Percentiles rank a stretch among this genome's conserved stretches.
phyloP scores from a whole-genome alignment of 2,329 filamentous ascomycete genomes.

The Aspergillus sergii region DNA sequence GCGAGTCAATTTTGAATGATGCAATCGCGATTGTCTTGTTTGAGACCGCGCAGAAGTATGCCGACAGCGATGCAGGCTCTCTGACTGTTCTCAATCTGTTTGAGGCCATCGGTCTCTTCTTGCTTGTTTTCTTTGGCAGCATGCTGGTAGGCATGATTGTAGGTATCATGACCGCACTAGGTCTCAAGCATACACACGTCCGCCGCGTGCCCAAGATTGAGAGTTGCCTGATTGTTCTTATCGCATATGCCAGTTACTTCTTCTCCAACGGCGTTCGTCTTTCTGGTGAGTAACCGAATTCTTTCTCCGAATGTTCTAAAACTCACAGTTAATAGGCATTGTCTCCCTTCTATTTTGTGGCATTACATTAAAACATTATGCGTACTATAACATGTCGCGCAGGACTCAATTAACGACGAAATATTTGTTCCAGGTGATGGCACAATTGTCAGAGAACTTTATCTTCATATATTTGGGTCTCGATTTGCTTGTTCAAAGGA shows the following conservation, averaged over 20 bases:
- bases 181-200: slow-evolving; percentile 93
- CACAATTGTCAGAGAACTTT: slow-evolving; percentile 96
- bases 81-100: slow-evolving; percentile 81
- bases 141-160: slow-evolving; percentile 85
- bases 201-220: slow-evolving; percentile 93
- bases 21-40: slow-evolving; percentile 98
- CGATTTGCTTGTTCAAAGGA: slow-evolving; percentile 88
- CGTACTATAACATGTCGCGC: slow-evolving; percentile 99
- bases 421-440: slow-evolving; percentile 92
- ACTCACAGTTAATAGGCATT: slow-evolving; percentile 66
- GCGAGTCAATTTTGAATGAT: slow-evolving; percentile 97
- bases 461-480: slow-evolving; percentile 99
- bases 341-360: slow-evolving; percentile 96
- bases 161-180: slow-evolving; percentile 81
- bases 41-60: slow-evolving; percentile 94
- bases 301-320: not conserved
- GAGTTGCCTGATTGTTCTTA: slow-evolving; percentile 89
- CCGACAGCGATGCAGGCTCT: slow-evolving; percentile 67
- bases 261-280: slow-evolving; percentile 95
- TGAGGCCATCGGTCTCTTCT: slow-evolving; percentile 90
- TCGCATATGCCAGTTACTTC: slow-evolving; percentile 96
- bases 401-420: slow-evolving; percentile 97
- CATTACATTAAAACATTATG: slow-evolving; percentile 97
- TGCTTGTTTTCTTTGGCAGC: slow-evolving; percentile 94
- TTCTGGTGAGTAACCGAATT: slow-evolving; percentile 68